These are phyloP conservation scores for Tuber umbilicatum DNA, from an alignment of 495 filamentous ascomycete species.

Conservation along the genomic window DNA sequence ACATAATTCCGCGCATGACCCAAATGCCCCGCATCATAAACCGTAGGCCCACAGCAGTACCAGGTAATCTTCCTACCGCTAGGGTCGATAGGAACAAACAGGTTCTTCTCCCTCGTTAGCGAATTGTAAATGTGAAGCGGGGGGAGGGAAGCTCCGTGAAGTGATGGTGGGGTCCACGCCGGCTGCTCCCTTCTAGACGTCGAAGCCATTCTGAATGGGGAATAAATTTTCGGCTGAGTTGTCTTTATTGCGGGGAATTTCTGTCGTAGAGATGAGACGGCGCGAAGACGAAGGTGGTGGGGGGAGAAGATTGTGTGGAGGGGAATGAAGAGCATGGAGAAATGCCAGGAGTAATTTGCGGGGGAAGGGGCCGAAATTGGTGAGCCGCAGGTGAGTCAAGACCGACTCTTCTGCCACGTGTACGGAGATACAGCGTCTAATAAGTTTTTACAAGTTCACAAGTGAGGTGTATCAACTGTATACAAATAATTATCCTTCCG, in stretches of 20 bases:
- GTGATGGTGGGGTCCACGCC: slow-evolving; percentile 44
- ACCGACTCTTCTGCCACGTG: background rate
- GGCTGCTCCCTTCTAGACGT: slow-evolving; percentile 46
- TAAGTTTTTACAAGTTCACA: too few relatives aligned
- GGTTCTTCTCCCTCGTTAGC: slow-evolving; percentile 62
- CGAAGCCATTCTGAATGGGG: slow-evolving; percentile 18
- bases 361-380: background rate
- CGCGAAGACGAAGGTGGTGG: background rate
- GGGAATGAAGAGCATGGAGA: background rate
- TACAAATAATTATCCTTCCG: too few relatives aligned
- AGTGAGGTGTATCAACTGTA: too few relatives aligned
- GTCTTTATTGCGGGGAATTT: background rate
- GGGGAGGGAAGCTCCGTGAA: slow-evolving; percentile 37
- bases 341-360: background rate
- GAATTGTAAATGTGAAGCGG: slow-evolving; percentile 68
- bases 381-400: background rate
- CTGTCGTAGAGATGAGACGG: background rate
- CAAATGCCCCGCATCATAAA: slow-evolving; percentile 84
- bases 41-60: slow-evolving; percentile 90
- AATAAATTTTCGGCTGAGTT: background rate
- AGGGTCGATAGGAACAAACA: slow-evolving; percentile 68
- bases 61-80: slow-evolving; percentile 64
- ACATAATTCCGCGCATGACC: slow-evolving; percentile 95
- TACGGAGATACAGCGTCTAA: too few relatives aligned
- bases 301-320: background rate